These are phyloP conservation scores for Thielaviopsis euricoi DNA, from an alignment of 2,329 filamentous ascomycete species.

Conservation along the genomic window DNA sequence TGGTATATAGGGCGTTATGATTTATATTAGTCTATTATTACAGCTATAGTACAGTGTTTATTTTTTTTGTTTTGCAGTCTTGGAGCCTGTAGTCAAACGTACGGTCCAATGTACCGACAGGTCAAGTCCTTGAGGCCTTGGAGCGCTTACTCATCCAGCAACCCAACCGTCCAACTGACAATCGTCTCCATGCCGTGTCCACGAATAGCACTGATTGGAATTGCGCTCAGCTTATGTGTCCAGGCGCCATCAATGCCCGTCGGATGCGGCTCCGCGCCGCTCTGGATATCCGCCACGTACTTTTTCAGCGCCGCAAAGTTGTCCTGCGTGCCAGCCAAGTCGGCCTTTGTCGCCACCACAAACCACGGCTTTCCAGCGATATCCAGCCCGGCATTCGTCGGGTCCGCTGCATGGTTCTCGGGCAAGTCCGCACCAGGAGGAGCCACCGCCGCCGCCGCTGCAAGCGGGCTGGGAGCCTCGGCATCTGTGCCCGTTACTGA, in stretches of 20 bases:
- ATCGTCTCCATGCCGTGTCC: slow-evolving; percentile 68
- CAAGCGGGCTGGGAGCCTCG: not conserved
- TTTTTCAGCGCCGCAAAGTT: slow-evolving; percentile 55
- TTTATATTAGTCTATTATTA: slow-evolving; percentile 1
- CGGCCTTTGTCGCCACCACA: slow-evolving; percentile 85
- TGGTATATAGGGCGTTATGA: slow-evolving; percentile 4
- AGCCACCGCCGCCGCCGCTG: not conserved
- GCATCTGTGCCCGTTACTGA: slow-evolving; percentile 21
- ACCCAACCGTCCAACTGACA: slow-evolving; percentile 52
- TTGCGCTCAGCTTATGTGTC: slow-evolving; percentile 46
- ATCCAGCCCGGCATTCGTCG: slow-evolving; percentile 31
- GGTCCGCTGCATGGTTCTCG: slow-evolving; percentile 17
- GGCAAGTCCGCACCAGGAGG: slow-evolving; percentile 11
- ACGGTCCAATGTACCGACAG: too few relatives aligned
- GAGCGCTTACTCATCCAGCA: slow-evolving; percentile 45
- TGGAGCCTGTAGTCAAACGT: not conserved
- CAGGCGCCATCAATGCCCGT: slow-evolving; percentile 44
- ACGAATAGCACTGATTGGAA: slow-evolving; percentile 81
- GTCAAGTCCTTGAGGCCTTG: too few relatives aligned
- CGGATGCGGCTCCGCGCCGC: slow-evolving; percentile 51
- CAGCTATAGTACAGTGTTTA: not conserved
- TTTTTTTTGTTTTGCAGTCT: too few relatives aligned
- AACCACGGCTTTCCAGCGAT: slow-evolving; percentile 96
- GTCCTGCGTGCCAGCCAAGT: slow-evolving; percentile 59
- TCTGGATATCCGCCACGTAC: slow-evolving; percentile 53